Evolutionary conservation across 257 asterid genomes (phyloP).

Genomic region (Voacanga thouarsii): DNA sequence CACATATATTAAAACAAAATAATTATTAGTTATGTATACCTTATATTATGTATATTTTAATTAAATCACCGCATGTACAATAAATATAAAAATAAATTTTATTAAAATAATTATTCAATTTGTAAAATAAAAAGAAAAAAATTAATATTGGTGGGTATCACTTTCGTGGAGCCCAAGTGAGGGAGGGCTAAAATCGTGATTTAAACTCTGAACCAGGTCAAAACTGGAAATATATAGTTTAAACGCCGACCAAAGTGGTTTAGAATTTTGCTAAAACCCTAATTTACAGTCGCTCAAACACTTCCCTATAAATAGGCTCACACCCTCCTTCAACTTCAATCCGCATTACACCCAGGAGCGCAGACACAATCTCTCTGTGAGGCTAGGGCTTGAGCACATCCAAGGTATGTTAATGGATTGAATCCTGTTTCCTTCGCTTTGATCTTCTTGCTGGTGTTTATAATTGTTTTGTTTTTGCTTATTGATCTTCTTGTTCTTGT

Average conservation of each 20-base stretch:
- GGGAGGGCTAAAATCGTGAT: neutral
- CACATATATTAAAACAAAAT: too few species aligned
- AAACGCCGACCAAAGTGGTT: neutral
- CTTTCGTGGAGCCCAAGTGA: neutral
- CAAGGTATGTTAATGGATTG: neutral
- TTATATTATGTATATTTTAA: too few species aligned
- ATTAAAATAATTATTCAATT: too few species aligned
- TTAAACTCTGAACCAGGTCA: neutral
- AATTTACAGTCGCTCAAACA: neutral
- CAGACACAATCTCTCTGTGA: neutral
- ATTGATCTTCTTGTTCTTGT: neutral
- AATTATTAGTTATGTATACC: too few species aligned
- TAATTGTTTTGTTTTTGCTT: neutral
- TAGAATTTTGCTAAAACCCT: slow-evolving; percentile 1
- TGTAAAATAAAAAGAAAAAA: too few species aligned
- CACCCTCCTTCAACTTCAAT: too few species aligned
- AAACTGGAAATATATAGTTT: too few species aligned
- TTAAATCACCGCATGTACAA: too few species aligned
- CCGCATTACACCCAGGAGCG: neutral
- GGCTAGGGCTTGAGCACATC: neutral
- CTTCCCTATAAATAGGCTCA: neutral
- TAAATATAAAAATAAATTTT: too few species aligned
- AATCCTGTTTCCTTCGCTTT: neutral
- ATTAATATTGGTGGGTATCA: neutral
- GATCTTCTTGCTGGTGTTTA: neutral